These are phyloP conservation scores for Colletotrichum viniferum DNA, from an alignment of 2,329 filamentous ascomycete species.

Conservation along the genomic window DNA sequence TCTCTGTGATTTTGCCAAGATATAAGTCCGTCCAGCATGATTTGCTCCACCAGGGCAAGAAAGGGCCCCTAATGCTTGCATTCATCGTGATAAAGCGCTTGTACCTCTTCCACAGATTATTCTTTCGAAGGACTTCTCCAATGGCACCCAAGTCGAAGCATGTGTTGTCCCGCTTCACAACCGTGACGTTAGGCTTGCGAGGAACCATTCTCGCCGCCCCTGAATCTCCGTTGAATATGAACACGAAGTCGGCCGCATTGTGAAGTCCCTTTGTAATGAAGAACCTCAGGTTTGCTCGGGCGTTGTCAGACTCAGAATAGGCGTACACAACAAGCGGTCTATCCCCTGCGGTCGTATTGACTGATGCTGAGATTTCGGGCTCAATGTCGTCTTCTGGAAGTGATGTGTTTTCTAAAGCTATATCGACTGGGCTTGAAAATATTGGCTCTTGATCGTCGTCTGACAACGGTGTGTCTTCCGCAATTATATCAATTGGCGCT, in stretches of 20 bases:
- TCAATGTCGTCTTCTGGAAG: background rate
- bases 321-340: background rate
- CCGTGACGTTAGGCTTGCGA: constrained; percentile 30
- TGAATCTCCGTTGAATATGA: constrained; percentile 40
- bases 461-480: background rate
- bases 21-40: constrained; percentile 40
- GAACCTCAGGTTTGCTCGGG: constrained; percentile 36
- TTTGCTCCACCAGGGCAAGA: constrained; percentile 36
- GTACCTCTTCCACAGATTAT: constrained; percentile 36
- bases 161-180: constrained; percentile 32
- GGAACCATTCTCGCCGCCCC: constrained; percentile 30
- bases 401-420: background rate
- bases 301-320: constrained; percentile 23
- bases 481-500: background rate
- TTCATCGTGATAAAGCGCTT: constrained; percentile 39
- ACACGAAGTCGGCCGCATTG: constrained; percentile 40
- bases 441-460: background rate
- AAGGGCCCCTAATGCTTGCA: constrained; percentile 39
- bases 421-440: background rate
- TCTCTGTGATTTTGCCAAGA: constrained; percentile 32
- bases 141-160: constrained; percentile 40
- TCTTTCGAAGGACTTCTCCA: constrained; percentile 34
- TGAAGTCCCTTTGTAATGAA: constrained; percentile 40
- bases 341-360: background rate
- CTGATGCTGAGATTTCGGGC: background rate